These are phyloP conservation scores for Castanospermum australe DNA, from an alignment of 306 rosid genomes.

Conservation along the genomic window DNA sequence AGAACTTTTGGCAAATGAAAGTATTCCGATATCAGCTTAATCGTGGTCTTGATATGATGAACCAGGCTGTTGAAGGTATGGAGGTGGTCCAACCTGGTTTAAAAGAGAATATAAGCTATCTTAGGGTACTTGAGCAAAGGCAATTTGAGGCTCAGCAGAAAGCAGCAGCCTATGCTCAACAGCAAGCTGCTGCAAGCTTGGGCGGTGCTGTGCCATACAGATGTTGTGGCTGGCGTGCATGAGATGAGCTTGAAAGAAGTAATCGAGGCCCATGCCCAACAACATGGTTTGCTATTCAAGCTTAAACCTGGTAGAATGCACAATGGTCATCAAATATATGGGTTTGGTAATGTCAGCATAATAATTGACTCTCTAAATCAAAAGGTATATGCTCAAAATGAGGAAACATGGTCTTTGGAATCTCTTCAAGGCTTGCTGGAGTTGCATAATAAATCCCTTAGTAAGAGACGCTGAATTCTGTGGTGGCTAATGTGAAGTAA, in stretches of 20 bases:
- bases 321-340: conserved; percentile 82
- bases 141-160: conserved; percentile 94
- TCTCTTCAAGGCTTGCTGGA: conserved; percentile 72
- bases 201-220: conserved; percentile 49
- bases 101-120: conserved; percentile 79
- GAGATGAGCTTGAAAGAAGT: conserved; percentile 89
- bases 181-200: conserved; percentile 60
- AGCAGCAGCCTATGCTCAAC: conserved; percentile 65
- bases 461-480: conserved; percentile 37
- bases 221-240: conserved; percentile 42
- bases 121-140: conserved; percentile 77
- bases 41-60: conserved; percentile 90
- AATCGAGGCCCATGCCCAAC: conserved; percentile 78
- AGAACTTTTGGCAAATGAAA: conserved; percentile 83
- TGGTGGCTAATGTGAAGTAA: conserved; percentile 9
- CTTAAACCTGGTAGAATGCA: conserved; percentile 79
- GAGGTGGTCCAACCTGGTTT: conserved; percentile 88
- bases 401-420: conserved; percentile 68
- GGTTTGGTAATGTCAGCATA: conserved; percentile 78
- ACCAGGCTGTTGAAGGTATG: conserved; percentile 84
- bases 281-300: conserved; percentile 67
- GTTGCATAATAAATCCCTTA: conserved; percentile 57
- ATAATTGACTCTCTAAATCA: conserved; percentile 65
- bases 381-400: conserved; percentile 73
- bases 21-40: conserved; percentile 69